These are phyloP conservation scores for Closterium sp. DNA, from an alignment of 139 green algal genomes.

Conservation along the genomic window DNA sequence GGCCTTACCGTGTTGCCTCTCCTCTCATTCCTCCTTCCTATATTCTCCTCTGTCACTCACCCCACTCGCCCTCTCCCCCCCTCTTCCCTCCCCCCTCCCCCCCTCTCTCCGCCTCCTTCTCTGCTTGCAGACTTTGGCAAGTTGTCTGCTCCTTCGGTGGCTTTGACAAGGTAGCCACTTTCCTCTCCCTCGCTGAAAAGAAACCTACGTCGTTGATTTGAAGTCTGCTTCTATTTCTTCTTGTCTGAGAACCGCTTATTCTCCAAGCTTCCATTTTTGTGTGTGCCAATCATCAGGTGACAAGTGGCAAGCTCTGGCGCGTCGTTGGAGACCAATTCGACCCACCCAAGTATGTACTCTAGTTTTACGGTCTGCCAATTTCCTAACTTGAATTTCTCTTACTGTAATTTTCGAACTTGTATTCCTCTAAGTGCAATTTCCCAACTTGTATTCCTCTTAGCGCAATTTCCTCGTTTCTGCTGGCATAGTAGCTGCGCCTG, in stretches of 20 bases:
- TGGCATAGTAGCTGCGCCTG: too few species aligned
- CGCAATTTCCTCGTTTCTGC: too few species aligned
- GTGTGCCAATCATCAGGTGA: not conserved
- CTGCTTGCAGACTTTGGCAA: not conserved
- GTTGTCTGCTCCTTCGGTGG: not conserved
- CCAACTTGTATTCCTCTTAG: too few species aligned
- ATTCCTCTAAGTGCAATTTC: too few species aligned
- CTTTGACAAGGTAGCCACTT: not conserved
- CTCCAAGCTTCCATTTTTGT: too few species aligned
- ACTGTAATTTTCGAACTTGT: too few species aligned
- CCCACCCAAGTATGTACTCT: not conserved
- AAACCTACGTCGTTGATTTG: too few species aligned
- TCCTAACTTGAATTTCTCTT: too few species aligned
- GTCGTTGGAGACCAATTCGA: conserved; percentile 6
- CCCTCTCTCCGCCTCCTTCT: not conserved
- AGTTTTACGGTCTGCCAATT: too few species aligned
- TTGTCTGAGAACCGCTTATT: too few species aligned
- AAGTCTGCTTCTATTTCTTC: too few species aligned
- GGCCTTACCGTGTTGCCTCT: not conserved
- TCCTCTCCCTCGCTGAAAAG: too few species aligned
- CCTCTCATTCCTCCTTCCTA: not conserved
- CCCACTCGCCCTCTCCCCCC: not conserved
- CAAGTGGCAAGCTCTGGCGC: conserved; percentile 13
- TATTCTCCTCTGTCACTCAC: not conserved
- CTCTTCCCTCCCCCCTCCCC: not conserved